Conservation (phyloP, 164 flowering plant species). For the Hamamelis virginiana region DNA sequence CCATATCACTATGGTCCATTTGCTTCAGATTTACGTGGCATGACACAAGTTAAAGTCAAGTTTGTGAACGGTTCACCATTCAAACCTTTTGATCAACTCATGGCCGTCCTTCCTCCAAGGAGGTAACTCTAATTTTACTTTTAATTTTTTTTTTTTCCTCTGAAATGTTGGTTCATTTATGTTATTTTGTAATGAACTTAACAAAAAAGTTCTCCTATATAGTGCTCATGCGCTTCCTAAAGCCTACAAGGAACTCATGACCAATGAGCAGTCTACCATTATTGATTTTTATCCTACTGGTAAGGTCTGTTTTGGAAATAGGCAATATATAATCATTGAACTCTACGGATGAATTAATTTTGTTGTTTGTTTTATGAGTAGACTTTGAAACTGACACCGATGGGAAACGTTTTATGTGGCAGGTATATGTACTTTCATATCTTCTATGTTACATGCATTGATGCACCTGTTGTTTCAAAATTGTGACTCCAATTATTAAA, state of each 20-base stretch:
- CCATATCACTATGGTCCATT: slow-evolving; percentile 54
- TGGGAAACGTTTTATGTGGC: slow-evolving; percentile 43
- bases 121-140: slow-evolving; percentile 30
- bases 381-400: slow-evolving; percentile 42
- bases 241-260: slow-evolving; percentile 33
- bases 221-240: slow-evolving; percentile 44
- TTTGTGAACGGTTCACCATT: slow-evolving; percentile 47
- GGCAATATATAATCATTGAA: neutral
- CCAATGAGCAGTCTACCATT: slow-evolving; percentile 23
- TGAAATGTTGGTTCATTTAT: neutral
- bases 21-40: slow-evolving; percentile 54
- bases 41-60: slow-evolving; percentile 19
- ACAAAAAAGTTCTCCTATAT: neutral
- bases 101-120: slow-evolving; percentile 57
- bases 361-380: neutral
- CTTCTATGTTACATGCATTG: neutral
- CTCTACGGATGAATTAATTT: neutral
- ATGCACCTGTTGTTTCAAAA: neutral
- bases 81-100: slow-evolving; percentile 53
- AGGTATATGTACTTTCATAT: slow-evolving; percentile 29
- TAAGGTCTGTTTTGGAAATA: slow-evolving; percentile 1
- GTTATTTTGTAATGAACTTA: neutral
- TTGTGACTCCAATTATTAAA: neutral
- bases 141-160: neutral
- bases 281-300: slow-evolving; percentile 41